A percentile compares a stretch with the other conserved stretches of the same genome.
phyloP scores from a whole-genome alignment of 139 green algal genomes.

The Desmodesmus armatus region DNA sequence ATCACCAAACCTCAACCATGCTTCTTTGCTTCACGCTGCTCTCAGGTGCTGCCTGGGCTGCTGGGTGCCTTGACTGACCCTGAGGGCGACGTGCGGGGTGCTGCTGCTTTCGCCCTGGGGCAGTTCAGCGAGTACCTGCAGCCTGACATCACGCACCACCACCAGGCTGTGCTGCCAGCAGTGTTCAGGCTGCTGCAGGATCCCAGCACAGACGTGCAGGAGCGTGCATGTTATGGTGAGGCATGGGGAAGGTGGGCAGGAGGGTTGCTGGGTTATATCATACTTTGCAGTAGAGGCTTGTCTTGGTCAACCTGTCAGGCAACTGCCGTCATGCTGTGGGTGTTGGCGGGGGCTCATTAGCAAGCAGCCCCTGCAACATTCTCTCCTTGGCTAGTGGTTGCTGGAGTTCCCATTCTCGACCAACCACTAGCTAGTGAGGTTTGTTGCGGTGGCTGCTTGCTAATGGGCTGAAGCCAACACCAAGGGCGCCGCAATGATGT shows the following conservation, averaged over 20 bases:
- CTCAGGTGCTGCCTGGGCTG: slow-evolving; percentile 60
- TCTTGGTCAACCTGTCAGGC: not conserved
- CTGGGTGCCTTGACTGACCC: slow-evolving; percentile 57
- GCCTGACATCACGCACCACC: slow-evolving; percentile 73
- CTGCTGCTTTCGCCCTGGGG: slow-evolving; percentile 76
- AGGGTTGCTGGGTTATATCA: no score
- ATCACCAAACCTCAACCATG: not conserved
- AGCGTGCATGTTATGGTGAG: slow-evolving; percentile 72
- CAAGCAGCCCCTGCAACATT: no score
- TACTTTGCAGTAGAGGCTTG: not conserved
- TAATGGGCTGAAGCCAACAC: no score
- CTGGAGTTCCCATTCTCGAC: no score
- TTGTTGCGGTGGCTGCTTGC: no score
- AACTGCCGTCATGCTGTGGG: not conserved
- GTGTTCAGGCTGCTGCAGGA: slow-evolving; percentile 60
- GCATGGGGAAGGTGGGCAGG: not conserved
- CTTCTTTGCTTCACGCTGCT: slow-evolving; percentile 32
- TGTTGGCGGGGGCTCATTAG: no score
- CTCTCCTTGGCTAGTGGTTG: no score
- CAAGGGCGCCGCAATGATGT: no score
- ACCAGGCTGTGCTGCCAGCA: slow-evolving; percentile 64
- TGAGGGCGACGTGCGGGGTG: slow-evolving; percentile 61
- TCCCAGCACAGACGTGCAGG: slow-evolving; percentile 49
- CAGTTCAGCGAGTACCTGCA: slow-evolving; percentile 80
- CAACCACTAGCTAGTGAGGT: no score